Evolutionary conservation across 2,329 filamentous ascomycete genomes (phyloP).

Genomic region (Chalara sp.): DNA sequence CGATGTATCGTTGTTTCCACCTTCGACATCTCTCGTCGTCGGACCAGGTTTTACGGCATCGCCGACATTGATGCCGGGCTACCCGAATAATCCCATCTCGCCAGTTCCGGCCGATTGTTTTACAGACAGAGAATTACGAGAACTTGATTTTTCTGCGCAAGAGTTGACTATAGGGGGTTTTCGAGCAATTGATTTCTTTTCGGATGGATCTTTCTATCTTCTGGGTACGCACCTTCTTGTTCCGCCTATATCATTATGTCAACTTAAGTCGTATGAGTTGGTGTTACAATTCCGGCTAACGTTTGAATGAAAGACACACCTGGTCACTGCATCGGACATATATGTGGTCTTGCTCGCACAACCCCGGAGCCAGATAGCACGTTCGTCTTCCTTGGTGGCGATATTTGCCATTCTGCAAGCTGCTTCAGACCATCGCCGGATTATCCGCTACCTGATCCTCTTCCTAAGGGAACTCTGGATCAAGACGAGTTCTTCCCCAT

Average conservation of each 20-base stretch:
- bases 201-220: slow-evolving; percentile 49
- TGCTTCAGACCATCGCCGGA: not conserved
- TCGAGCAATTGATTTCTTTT: slow-evolving; percentile 45
- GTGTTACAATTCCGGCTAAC: too few species aligned
- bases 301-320: slow-evolving; percentile 25
- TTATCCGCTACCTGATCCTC: not conserved
- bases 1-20: slow-evolving; percentile 39
- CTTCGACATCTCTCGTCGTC: slow-evolving; percentile 39
- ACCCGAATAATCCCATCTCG: slow-evolving; percentile 32
- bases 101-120: slow-evolving; percentile 31
- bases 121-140: slow-evolving; percentile 20
- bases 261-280: too few species aligned
- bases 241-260: too few species aligned
- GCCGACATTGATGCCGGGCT: slow-evolving; percentile 36
- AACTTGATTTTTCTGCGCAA: slow-evolving; percentile 14
- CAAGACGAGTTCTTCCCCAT: not conserved
- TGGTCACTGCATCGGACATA: slow-evolving; percentile 34
- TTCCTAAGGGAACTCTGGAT: not conserved
- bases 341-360: slow-evolving; percentile 35
- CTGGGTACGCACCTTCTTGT: slow-evolving; percentile 12
- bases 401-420: slow-evolving; percentile 30
- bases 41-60: slow-evolving; percentile 43
- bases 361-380: slow-evolving; percentile 24
- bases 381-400: slow-evolving; percentile 37
- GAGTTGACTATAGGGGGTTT: slow-evolving; percentile 35